A percentile compares a stretch with the other conserved stretches of the same genome.
Evolutionary conservation across 2,329 filamentous ascomycete genomes (phyloP).

Genomic region (Conoideocrella luteorostrata): DNA sequence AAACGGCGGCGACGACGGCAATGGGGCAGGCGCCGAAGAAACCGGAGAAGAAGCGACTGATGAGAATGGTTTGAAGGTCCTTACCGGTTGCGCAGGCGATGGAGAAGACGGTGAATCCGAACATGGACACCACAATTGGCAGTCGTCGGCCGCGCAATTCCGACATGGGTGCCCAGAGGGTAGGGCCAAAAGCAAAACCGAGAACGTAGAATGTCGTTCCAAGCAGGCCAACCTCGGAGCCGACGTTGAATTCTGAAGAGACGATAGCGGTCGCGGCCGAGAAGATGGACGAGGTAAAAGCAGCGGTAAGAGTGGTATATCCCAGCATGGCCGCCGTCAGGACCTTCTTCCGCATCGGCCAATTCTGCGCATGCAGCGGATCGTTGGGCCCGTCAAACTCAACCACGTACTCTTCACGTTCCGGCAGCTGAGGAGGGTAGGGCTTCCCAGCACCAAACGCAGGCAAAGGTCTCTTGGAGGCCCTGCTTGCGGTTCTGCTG

Average conservation of each 20-base stretch:
- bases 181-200: conserved; percentile 65
- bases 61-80: conserved; percentile 61
- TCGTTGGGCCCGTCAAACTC: conserved; percentile 82
- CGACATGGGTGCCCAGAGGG: conserved; percentile 66
- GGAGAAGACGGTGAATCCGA: conserved; percentile 64
- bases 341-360: conserved; percentile 73
- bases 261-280: conserved; percentile 57
- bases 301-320: conserved; percentile 64
- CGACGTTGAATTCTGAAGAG: conserved; percentile 53
- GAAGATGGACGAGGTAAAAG: conserved; percentile 72
- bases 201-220: conserved; percentile 66
- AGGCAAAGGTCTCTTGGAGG: conserved; percentile 55
- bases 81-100: conserved; percentile 59
- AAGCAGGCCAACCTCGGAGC: conserved; percentile 54
- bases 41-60: conserved; percentile 68
- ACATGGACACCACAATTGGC: conserved; percentile 55
- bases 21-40: conserved; percentile 66
- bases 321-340: conserved; percentile 61
- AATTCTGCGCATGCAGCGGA: conserved; percentile 82
- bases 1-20: conserved; percentile 63
- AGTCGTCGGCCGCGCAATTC: conserved; percentile 63
- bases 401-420: conserved; percentile 71
- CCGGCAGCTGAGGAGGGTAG: conserved; percentile 63
- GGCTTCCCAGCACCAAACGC: conserved; percentile 68
- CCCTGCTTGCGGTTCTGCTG: conserved; percentile 34